Evolutionary conservation across 805 yeast species (phyloP), one percentile per base, ranked within the genome.

Genomic region (Candida boleticola): DNA sequence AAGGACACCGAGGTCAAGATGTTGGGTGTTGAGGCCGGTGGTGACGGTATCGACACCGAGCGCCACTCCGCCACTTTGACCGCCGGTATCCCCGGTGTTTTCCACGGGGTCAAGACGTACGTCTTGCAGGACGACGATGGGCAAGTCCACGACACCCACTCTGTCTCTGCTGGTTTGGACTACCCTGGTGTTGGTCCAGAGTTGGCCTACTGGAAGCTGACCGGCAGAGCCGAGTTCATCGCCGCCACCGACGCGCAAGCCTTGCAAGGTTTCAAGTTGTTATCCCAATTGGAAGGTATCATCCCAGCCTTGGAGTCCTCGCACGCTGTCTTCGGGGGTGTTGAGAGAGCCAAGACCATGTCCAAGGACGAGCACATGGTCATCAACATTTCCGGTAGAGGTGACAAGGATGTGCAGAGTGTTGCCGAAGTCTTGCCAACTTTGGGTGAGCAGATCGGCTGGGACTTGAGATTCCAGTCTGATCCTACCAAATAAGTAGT

Each of bases 141-240:
- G 40, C 99, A 93, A 71, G 88, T 93, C 45, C 95, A 85, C 52
- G 99, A 93, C 60, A 93, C 99, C 9, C 98, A 93, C 64, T 92
- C 98, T 18, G 95, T 93, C 29, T 88, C 97, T 49, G 99, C 99
- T 30, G 99, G 99, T 52, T 76, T 93, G 57, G 99, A 93, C 67
- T 93, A 93, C 63, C 99, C 99, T 20, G 99, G 97, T 67, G 99
- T 93, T 36, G 99, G 99, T 35, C 99, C 99, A 25, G 98, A 93
- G 68, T 76, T 93, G 53, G 95, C 98, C 2, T 80, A 76, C 61
- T 93, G 98, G 98, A 92, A 92, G 66, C 83, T 84, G 41, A 83
- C 85, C 47, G 97, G 97, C 21, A 82, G 99, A 58, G 99, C 95
- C 6, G 73, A 84, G 43, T 93, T 92, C 59, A 66, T 83, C 36